Evolutionary conservation across 164 flowering plant genomes (phyloP), one percentile per base, ranked within the genome.

Genomic region (Macadamia tetraphylla): DNA sequence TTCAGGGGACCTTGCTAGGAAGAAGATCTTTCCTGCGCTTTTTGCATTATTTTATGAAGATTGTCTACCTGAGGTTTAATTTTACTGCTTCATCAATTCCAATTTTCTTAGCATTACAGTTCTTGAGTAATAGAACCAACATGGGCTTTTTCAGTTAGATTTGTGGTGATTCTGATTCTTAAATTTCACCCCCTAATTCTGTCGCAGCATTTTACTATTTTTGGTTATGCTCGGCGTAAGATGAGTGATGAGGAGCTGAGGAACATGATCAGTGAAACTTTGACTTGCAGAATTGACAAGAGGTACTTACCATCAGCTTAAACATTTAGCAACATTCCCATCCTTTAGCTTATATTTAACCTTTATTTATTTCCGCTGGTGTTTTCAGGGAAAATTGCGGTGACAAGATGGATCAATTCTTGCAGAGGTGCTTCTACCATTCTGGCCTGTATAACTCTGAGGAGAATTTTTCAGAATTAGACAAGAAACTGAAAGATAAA

Each of bases 21-120:
- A 83, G 77, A 91, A 91, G 77, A 91, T 91, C n/a, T 91, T 91
- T 70, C 97, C 97, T 14, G 94, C 97, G 46, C 87, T 91, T 35
- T 91, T 91, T 75, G 97, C 97, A 46, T 88, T 91, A 23, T 91
- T 60, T 70, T 87, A 88, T 57, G 94, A 91, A 69, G 91, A 74
- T 74, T 86, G 85, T 42, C 79, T 91, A 6, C 97, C 97, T 1
- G 66, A 88, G 92, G 97, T 88, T 72, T 46, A 32, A 3, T 58
- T 57, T 52, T n/a, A 3, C 35, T 11, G 8, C 57, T 55, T 53
- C 29, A 57, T 43, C 42, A 31, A 6, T 53, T 57, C 63, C 63
- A n/a, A 1, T 44, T 46, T 1, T 49, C n/a, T 6, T 49, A 2
- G 65, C 53, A 35, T n/a, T 23, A 18, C 6, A 14, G 2, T 66